These are phyloP conservation scores for Talaromyces sp. DNA, from an alignment of 2,329 filamentous ascomycete species.

Conservation along the genomic window DNA sequence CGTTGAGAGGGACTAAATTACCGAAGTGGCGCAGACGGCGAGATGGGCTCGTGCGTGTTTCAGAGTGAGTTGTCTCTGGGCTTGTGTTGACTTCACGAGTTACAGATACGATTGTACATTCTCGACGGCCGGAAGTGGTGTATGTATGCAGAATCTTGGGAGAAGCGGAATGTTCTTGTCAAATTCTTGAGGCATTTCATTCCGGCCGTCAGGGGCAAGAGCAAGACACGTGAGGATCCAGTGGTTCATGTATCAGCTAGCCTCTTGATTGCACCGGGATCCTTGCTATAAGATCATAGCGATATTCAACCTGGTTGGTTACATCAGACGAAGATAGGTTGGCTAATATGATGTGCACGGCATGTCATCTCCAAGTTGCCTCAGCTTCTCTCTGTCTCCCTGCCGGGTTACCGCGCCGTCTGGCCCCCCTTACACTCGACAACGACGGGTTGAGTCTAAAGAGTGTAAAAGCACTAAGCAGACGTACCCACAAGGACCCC, in stretches of 20 bases:
- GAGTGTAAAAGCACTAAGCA: background rate
- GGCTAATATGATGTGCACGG: conserved; percentile 3
- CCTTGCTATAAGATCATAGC: background rate
- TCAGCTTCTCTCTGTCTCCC: background rate
- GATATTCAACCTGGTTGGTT: background rate
- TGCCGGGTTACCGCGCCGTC: conserved; percentile 1
- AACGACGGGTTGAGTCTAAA: background rate
- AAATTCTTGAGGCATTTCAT: background rate
- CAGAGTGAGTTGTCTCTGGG: background rate
- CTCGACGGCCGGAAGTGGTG: too few species aligned
- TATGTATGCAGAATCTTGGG: background rate
- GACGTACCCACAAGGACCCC: background rate
- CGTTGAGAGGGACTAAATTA: background rate
- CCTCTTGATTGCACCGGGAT: background rate
- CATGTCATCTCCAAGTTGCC: background rate
- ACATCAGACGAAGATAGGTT: background rate
- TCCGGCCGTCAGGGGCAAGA: background rate
- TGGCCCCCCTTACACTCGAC: background rate
- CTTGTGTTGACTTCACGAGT: background rate
- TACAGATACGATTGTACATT: background rate
- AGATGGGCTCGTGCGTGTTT: conserved; percentile 10
- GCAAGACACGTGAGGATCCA: background rate
- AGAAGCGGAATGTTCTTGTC: background rate
- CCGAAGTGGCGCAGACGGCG: background rate
- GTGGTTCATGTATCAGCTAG: background rate